Percentiles rank a stretch among this genome's conserved stretches.
Evolutionary conservation across 306 rosid species (phyloP).

Genomic region (Gynostemma pentaphyllum): DNA sequence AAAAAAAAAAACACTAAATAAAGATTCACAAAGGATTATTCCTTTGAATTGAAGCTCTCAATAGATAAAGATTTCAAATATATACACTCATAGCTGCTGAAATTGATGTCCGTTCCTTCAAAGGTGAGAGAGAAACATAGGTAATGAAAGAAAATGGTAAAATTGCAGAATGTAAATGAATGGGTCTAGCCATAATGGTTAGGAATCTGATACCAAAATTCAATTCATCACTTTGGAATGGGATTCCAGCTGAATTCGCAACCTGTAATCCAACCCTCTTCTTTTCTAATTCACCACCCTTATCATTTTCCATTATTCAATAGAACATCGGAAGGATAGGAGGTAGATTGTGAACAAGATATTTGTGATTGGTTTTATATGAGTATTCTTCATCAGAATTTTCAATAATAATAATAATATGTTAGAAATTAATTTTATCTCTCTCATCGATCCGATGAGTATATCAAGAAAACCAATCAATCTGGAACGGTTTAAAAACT

Average conservation of each 20-base stretch:
- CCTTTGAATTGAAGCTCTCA: background rate
- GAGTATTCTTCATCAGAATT: no score
- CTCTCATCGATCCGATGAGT: no score
- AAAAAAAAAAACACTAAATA: no score
- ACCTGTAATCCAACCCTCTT: background rate
- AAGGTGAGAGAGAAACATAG: background rate
- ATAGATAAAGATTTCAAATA: background rate
- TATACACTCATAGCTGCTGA: background rate
- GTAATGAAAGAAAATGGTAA: background rate
- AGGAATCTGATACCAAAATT: conserved; percentile 6
- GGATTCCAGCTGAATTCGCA: conserved; percentile 1
- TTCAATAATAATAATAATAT: no score
- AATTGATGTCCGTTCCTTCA: background rate
- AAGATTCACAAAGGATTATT: background rate
- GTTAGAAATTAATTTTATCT: no score
- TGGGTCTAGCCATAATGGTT: background rate
- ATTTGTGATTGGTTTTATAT: no score
- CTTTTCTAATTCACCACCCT: background rate
- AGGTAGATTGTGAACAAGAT: no score
- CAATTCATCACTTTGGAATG: background rate
- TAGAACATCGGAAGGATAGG: background rate
- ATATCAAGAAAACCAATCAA: no score
- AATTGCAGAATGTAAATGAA: background rate
- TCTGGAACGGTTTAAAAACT: no score
- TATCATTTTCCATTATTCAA: background rate